Evolutionary conservation across 106 monocot genomes (phyloP), one percentile per base, ranked within the genome.

Genomic region (Amphibolis antarctica): DNA sequence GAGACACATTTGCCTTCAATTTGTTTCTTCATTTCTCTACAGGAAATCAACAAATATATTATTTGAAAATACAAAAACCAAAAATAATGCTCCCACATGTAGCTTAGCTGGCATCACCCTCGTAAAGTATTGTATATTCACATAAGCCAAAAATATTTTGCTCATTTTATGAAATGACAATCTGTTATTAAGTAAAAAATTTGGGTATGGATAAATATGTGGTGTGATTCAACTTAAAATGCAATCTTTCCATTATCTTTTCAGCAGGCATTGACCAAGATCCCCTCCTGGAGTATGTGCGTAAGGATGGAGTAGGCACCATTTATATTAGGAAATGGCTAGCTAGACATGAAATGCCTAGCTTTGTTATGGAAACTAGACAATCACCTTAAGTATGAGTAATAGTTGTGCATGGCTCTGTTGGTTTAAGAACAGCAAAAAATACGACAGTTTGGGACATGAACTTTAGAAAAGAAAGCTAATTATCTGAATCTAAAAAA

Each of bases 21-120:
- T 63, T 82, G 83, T 23, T 55, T 66, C 47, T 71, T 76, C 73
- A 93, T 83, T 28, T 75, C 75, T 56, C 92, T 93, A 54, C 12
- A 64, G 12, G 65, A 63, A 19, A 60, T 60, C n/a, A 28, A 63
- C 17, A 13, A 46, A 17, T 11, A 24, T 48, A 31, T 23, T 10
- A 24, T 55, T 44, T 12, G 19, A 12, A 18, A 68, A 55, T 45
- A 13, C 10, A 42, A 18, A 5, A 68, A 19, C n/a, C 12, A 44
- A 28, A 14, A 47, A 1, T 36, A 2, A 36, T 7, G 36, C 7
- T 36, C 7, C 36, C 36, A 36, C 36, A 36, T 36, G 7, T 7
- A 61, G n/a, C 1, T 25, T 29, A 28, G 48, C 1, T 12, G 48
- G 49, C 18, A 19, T 49, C 14, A 1, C n/a, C 14, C n/a, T 49